Percentiles rank a stretch among this genome's conserved stretches.
These are phyloP conservation scores for Neurospora crassa DNA, from an alignment of 2,329 filamentous ascomycete genomes.

Conservation along the genomic window DNA sequence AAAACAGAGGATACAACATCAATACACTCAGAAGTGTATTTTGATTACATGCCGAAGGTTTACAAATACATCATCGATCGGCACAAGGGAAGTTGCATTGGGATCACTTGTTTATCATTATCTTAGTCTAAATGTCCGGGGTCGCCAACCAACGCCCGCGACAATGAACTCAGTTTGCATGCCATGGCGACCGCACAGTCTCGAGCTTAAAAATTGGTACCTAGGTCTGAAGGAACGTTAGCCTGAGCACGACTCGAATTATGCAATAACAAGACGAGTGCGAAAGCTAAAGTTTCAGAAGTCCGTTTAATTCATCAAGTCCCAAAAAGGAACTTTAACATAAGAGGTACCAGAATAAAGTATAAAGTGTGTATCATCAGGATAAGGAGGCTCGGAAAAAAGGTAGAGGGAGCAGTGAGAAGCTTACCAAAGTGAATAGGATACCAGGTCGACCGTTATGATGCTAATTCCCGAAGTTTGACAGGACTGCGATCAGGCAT, in stretches of 20 bases:
- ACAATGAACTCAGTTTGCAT: not conserved
- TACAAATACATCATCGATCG: not conserved
- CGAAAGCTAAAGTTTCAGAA: conserved; percentile 51
- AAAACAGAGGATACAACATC: not conserved
- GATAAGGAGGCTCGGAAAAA: conserved; percentile 19
- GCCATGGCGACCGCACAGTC: not conserved
- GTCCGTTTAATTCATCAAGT: conserved; percentile 76
- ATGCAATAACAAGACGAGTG: not conserved
- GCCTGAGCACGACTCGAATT: conserved; percentile 1
- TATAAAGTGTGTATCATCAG: conserved; percentile 65
- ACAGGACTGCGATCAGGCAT: not conserved
- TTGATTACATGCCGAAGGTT: not conserved
- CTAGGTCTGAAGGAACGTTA: conserved; percentile 9
- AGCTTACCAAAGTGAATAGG: conserved; percentile 24
- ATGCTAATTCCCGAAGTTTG: not conserved
- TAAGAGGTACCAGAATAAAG: conserved; percentile 97
- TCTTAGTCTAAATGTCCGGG: not conserved
- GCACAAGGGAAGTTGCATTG: not conserved
- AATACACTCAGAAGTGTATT: not conserved
- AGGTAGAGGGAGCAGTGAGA: conserved; percentile 7
- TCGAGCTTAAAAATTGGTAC: not conserved
- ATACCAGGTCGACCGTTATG: not conserved
- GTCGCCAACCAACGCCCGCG: not conserved
- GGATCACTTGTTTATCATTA: not conserved
- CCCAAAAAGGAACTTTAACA: conserved; percentile 54